phyloP scores from a whole-genome alignment of 1,284 basidiomycete genomes.

The Cryptococcus wingfieldii region DNA sequence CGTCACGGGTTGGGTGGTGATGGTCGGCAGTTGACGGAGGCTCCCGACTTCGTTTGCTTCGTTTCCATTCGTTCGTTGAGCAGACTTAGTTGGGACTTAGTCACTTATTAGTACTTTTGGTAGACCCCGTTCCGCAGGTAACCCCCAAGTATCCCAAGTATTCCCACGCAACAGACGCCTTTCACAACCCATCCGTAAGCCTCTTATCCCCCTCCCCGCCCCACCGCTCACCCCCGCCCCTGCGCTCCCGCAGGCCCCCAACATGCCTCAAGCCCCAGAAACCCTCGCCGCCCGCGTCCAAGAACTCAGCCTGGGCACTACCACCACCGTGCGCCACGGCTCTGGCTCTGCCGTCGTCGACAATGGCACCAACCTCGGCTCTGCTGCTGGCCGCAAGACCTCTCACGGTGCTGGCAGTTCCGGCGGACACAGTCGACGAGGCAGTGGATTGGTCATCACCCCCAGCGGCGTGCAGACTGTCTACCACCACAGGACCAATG shows the following conservation, averaged over 20 bases:
- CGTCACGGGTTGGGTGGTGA: too few species aligned
- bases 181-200: neutral
- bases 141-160: too few species aligned
- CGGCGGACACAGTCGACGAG: conserved; percentile 32
- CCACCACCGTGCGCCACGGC: conserved; percentile 5
- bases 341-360: conserved; percentile 21
- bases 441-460: conserved; percentile 60
- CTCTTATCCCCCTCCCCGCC: neutral
- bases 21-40: too few species aligned
- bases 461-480: conserved; percentile 70
- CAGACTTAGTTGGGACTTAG: too few species aligned
- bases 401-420: conserved; percentile 14
- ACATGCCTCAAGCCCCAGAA: conserved; percentile 13
- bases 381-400: conserved; percentile 30
- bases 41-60: too few species aligned
- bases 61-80: too few species aligned
- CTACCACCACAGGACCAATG: conserved; percentile 55
- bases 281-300: conserved; percentile 8
- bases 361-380: conserved; percentile 45
- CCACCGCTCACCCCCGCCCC: neutral
- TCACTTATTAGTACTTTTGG: too few species aligned
- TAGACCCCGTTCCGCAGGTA: too few species aligned
- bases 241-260: conserved; percentile 4
- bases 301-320: conserved; percentile 4
- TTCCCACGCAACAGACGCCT: neutral